Percentiles rank a stretch among this genome's conserved stretches.
phyloP scores from a whole-genome alignment of 1,284 basidiomycete species.

The Fistulina hepatica region DNA sequence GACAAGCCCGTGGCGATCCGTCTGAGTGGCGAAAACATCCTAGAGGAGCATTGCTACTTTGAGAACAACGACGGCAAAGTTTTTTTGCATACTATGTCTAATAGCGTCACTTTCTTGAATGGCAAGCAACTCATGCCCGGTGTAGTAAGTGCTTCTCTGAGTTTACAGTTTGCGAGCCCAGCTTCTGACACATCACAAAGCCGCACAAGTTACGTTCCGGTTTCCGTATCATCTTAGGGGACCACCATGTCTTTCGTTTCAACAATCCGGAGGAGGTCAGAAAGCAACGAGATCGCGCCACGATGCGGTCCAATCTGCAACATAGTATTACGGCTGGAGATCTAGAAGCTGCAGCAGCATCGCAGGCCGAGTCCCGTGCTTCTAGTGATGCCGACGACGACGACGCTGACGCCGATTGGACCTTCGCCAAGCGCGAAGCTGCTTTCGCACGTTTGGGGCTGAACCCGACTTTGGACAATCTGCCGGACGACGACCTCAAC shows the following conservation, averaged over 20 bases:
- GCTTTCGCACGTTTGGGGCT: slow-evolving; percentile 74
- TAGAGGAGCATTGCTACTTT: slow-evolving; percentile 87
- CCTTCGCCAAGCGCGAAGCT: slow-evolving; percentile 85
- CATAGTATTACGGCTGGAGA: slow-evolving; percentile 54
- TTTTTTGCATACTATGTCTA: slow-evolving; percentile 63
- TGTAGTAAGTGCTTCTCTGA: slow-evolving; percentile 36
- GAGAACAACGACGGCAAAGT: slow-evolving; percentile 83
- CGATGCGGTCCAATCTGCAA: slow-evolving; percentile 56
- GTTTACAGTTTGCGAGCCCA: slow-evolving; percentile 12
- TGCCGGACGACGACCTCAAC: slow-evolving; percentile 89
- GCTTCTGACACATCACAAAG: slow-evolving; percentile 30
- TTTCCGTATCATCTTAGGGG: slow-evolving; percentile 95
- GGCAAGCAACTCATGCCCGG: slow-evolving; percentile 75
- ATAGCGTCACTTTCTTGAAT: slow-evolving; percentile 86
- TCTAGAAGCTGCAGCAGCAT: slow-evolving; percentile 34
- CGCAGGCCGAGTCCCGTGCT: slow-evolving; percentile 47
- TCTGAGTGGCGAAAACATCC: slow-evolving; percentile 85
- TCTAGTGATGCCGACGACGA: slow-evolving; percentile 63
- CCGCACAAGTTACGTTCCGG: slow-evolving; percentile 80
- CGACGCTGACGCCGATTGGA: slow-evolving; percentile 82
- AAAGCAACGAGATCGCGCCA: slow-evolving; percentile 74
- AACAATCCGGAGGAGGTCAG: slow-evolving; percentile 94
- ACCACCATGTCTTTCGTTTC: slow-evolving; percentile 96
- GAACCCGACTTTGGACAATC: slow-evolving; percentile 79
- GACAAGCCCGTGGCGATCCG: slow-evolving; percentile 79